These are phyloP conservation scores for Zea luxurians DNA, from an alignment of 176 grass and related monocot genomes.

Conservation along the genomic window DNA sequence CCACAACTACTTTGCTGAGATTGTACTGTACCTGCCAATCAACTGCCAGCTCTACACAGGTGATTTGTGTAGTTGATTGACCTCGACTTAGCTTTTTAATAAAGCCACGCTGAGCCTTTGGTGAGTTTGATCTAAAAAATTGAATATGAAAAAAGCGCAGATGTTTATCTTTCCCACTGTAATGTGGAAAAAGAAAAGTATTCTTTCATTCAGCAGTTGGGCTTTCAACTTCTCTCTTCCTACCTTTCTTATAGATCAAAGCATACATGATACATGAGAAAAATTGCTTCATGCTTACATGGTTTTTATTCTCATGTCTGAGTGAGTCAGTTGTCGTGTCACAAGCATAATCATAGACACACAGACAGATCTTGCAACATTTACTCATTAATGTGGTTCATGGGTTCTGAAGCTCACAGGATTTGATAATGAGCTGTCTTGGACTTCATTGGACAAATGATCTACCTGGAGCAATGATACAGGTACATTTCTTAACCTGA, in stretches of 20 bases:
- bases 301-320: conserved; percentile 5
- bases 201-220: not conserved
- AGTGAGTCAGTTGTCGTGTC: not conserved
- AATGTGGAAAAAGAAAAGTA: not conserved
- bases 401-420: conserved; percentile 73
- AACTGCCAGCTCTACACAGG: not conserved
- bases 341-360: not conserved
- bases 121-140: too few relatives aligned
- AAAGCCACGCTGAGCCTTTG: too few relatives aligned
- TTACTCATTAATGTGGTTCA: conserved; percentile 11
- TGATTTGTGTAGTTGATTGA: not conserved
- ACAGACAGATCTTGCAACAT: not conserved
- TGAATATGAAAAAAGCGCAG: not conserved
- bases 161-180: not conserved
- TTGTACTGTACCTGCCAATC: not conserved
- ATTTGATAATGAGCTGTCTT: conserved; percentile 87
- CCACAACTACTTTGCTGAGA: not conserved
- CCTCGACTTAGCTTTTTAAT: too few relatives aligned
- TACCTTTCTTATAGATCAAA: not conserved
- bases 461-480: conserved; percentile 96
- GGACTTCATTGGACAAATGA: conserved; percentile 99
- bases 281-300: conserved; percentile 2
- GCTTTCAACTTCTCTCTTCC: not conserved
- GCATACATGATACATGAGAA: not conserved
- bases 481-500: conserved; percentile 41